Evolutionary conservation across 129 eudicot species (phyloP).

Genomic region (Daucus carota): DH1_v3.0 NC_030381.2:36529501-36530000

Average conservation of each 20-base stretch:
- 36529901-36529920: conserved; percentile 27
- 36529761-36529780: background rate
- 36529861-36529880: conserved; percentile 28
- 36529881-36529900: conserved; percentile 35
- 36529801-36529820: conserved; percentile 24
- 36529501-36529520: conserved; percentile 85
- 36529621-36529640: conserved; percentile 67
- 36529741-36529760: conserved; percentile 32
- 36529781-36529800: background rate
- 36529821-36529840: conserved; percentile 25
- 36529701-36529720: conserved; percentile 49
- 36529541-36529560: conserved; percentile 70
- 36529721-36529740: conserved; percentile 52
- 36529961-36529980: conserved; percentile 59
- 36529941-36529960: conserved; percentile 61
- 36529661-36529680: conserved; percentile 52
- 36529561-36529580: conserved; percentile 50
- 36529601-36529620: conserved; percentile 58
- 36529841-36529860: conserved; percentile 18
- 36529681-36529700: conserved; percentile 58
- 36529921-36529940: conserved; percentile 13
- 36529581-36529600: conserved; percentile 62
- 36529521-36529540: conserved; percentile 71
- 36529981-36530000: background rate
- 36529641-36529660: conserved; percentile 76